Conservation (phyloP, 73 alveolate species). For the Paraurostyla sp. region DNA sequence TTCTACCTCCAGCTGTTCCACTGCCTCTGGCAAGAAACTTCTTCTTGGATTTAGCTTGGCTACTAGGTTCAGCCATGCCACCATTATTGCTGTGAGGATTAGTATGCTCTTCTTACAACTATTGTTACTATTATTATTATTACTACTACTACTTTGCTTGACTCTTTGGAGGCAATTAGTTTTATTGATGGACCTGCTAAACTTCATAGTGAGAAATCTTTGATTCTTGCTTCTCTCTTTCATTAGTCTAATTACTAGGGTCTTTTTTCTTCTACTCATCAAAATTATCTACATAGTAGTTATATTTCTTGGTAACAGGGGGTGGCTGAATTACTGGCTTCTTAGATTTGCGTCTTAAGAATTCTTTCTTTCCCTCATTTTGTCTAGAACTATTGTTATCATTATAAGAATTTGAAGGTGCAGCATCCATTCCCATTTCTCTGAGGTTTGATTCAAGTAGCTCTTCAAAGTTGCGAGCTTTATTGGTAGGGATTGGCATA, state of each 20-base stretch:
- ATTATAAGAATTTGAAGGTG: conserved; percentile 5
- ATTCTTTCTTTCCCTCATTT: background rate
- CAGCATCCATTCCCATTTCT: conserved; percentile 36
- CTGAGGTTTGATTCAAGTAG: conserved; percentile 29
- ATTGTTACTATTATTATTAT: no score
- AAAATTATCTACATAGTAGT: conserved; percentile 58
- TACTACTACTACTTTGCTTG: background rate
- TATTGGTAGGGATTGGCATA: conserved; percentile 44
- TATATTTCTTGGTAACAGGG: conserved; percentile 4
- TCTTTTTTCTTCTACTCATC: conserved; percentile 30
- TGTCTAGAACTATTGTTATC: background rate
- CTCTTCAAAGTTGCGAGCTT: conserved; percentile 47
- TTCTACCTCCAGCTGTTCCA: conserved; percentile 62
- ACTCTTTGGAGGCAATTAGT: background rate
- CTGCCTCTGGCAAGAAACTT: conserved; percentile 34
- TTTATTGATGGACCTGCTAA: background rate
- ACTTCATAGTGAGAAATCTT: no score
- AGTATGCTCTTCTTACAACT: no score
- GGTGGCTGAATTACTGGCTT: conserved; percentile 24
- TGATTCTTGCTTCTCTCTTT: no score
- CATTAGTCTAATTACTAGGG: no score
- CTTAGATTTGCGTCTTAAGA: conserved; percentile 38
- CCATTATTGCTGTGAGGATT: background rate
- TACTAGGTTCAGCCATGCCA: background rate
- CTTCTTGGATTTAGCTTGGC: conserved; percentile 2